Conservation (phyloP, 768 basidiomycete genomes). For the Lactarius evosmus region DNA sequence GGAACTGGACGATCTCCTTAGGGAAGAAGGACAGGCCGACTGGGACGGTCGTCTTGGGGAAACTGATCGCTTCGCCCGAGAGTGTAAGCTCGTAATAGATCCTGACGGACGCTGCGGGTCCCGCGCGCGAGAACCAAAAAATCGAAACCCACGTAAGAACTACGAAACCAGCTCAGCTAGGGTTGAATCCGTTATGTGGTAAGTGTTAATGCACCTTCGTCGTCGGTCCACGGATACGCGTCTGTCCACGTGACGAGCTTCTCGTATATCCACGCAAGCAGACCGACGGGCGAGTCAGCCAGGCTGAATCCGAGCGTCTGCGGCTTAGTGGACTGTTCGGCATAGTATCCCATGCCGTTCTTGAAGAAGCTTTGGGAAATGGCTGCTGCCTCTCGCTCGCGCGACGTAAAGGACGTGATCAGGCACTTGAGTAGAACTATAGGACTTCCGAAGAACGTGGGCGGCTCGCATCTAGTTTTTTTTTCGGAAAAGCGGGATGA, state of each 20-base stretch:
- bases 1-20: constrained; percentile 42
- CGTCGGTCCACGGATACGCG: constrained; percentile 51
- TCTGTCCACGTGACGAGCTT: constrained; percentile 38
- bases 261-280: too few species aligned
- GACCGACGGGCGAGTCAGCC: constrained; percentile 51
- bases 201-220: constrained; percentile 46
- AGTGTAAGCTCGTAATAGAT: constrained; percentile 54
- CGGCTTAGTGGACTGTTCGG: constrained; percentile 36
- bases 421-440: constrained; percentile 34
- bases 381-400: constrained; percentile 38
- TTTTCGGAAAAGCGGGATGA: neutral
- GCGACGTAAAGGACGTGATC: constrained; percentile 35
- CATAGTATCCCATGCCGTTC: constrained; percentile 40
- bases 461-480: constrained; percentile 17
- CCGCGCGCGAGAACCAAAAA: constrained; percentile 56
- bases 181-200: too few species aligned
- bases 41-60: constrained; percentile 36
- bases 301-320: constrained; percentile 46
- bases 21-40: constrained; percentile 53
- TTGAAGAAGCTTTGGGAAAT: constrained; percentile 33
- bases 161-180: constrained; percentile 25
- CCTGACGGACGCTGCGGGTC: constrained; percentile 53
- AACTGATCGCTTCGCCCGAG: neutral
- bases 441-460: constrained; percentile 31
- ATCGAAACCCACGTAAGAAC: constrained; percentile 61